A percentile compares a stretch with the other conserved stretches of the same genome.
phyloP scores from a whole-genome alignment of 1,284 basidiomycete species.

The Tetrapyrgos nigripes region DNA sequence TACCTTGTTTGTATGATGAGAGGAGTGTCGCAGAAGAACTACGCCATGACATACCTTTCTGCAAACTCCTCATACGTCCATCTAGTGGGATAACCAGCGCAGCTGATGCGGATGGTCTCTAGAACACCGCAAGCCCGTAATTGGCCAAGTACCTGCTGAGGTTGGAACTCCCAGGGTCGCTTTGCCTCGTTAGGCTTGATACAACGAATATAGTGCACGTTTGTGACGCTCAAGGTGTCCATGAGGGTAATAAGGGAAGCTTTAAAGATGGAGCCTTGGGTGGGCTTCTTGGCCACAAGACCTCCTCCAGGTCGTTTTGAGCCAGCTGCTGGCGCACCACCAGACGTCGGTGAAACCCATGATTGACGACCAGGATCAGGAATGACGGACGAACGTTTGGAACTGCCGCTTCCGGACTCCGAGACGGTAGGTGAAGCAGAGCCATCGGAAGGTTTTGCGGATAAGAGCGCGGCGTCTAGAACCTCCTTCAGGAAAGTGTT shows the following conservation, averaged over 20 bases:
- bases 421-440: slow-evolving; percentile 75
- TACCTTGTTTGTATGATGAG: slow-evolving; percentile 62
- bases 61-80: slow-evolving; percentile 99
- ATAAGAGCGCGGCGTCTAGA: slow-evolving; percentile 86
- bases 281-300: slow-evolving; percentile 82
- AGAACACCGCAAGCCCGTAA: slow-evolving; percentile 98
- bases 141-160: slow-evolving; percentile 95
- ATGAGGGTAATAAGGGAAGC: slow-evolving; percentile 93
- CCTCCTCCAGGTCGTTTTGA: slow-evolving; percentile 62
- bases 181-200: slow-evolving; percentile 99
- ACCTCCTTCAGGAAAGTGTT: slow-evolving; percentile 96
- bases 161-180: slow-evolving; percentile 95
- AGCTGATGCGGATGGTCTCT: slow-evolving; percentile 98
- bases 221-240: slow-evolving; percentile 97
- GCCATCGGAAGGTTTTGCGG: slow-evolving; percentile 69
- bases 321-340: slow-evolving; percentile 40
- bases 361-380: slow-evolving; percentile 85
- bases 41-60: slow-evolving; percentile 74
- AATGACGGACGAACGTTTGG: slow-evolving; percentile 81
- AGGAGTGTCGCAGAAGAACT: slow-evolving; percentile 3
- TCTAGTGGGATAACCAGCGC: slow-evolving; percentile 98
- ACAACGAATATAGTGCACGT: slow-evolving; percentile 99
- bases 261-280: slow-evolving; percentile 99
- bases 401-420: slow-evolving; percentile 75
- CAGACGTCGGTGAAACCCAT: slow-evolving; percentile 57